phyloP scores from a whole-genome alignment of 2,329 filamentous ascomycete genomes.

The Atkinsonella texensis region DNA sequence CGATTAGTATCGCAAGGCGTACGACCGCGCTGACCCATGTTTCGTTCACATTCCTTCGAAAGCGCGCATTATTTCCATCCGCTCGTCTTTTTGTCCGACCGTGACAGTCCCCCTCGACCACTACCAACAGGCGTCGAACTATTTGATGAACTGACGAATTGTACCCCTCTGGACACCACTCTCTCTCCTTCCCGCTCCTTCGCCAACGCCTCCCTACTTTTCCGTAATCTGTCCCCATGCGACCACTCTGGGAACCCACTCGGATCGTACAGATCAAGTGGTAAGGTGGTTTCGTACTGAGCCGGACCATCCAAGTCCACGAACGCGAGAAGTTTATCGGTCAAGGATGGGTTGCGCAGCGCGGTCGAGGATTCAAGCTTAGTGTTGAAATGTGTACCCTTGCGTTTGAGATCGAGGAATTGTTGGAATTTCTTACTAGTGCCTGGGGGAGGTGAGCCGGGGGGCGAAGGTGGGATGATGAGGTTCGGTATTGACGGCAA shows the following conservation, averaged over 20 bases:
- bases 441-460: conserved; percentile 40
- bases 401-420: conserved; percentile 66
- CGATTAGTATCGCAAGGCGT: neutral
- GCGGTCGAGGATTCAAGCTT: conserved; percentile 55
- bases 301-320: conserved; percentile 36
- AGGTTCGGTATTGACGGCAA: conserved; percentile 61
- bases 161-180: conserved; percentile 30
- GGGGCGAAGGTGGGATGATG: conserved; percentile 62
- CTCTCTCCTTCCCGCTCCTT: conserved; percentile 33
- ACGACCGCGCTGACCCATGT: neutral
- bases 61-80: conserved; percentile 17
- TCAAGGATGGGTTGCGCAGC: conserved; percentile 59
- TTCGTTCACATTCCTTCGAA: neutral
- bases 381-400: conserved; percentile 67
- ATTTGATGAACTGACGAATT: conserved; percentile 33
- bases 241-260: conserved; percentile 42
- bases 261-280: conserved; percentile 46
- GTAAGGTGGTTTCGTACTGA: conserved; percentile 55
- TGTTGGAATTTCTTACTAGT: conserved; percentile 57
- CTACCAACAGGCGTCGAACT: conserved; percentile 11
- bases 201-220: conserved; percentile 32
- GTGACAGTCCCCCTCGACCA: conserved; percentile 13
- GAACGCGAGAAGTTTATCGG: conserved; percentile 62
- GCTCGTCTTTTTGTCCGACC: conserved; percentile 22
- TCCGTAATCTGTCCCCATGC: conserved; percentile 36